phyloP scores from a whole-genome alignment of 805 yeast species.

The Cyberlindnera euphorbiae region DNA sequence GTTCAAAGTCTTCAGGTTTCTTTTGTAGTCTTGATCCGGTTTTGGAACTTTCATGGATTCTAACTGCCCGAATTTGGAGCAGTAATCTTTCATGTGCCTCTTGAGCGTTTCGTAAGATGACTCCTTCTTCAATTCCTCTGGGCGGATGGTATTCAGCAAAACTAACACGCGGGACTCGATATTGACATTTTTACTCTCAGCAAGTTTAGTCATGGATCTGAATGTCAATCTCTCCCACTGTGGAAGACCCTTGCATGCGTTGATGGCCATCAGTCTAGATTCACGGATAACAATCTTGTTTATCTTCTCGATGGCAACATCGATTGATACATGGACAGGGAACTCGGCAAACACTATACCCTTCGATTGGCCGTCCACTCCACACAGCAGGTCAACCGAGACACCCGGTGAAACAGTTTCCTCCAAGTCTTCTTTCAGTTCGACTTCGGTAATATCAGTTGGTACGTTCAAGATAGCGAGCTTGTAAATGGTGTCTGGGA shows the following conservation, averaged over 20 bases:
- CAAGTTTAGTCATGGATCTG: conserved; percentile 22
- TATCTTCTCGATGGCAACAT: conserved; percentile 28
- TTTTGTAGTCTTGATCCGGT: conserved; percentile 40
- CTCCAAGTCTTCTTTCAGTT: conserved; percentile 36
- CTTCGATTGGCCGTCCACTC: conserved; percentile 45
- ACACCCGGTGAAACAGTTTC: conserved; percentile 23
- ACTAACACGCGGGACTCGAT: conserved; percentile 48
- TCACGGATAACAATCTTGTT: conserved; percentile 34
- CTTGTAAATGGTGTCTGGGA: conserved; percentile 41
- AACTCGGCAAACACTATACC: conserved; percentile 58
- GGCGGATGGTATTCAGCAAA: conserved; percentile 59
- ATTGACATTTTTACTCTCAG: conserved; percentile 1
- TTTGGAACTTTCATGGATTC: conserved; percentile 55
- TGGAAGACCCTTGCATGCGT: conserved; percentile 30
- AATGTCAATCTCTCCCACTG: conserved; percentile 19
- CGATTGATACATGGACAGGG: not conserved
- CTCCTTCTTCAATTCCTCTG: conserved; percentile 56
- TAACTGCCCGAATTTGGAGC: conserved; percentile 47
- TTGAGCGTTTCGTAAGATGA: conserved; percentile 42
- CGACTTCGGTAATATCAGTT: conserved; percentile 36
- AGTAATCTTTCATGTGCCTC: conserved; percentile 47
- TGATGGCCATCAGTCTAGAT: conserved; percentile 30
- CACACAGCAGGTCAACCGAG: conserved; percentile 5
- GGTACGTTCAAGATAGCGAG: conserved; percentile 44
- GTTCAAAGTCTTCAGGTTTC: conserved; percentile 39